Percentiles rank a stretch among this genome's conserved stretches.
phyloP scores from a whole-genome alignment of 495 filamentous ascomycete genomes.

The Aspergillus sclerotioniger region DNA sequence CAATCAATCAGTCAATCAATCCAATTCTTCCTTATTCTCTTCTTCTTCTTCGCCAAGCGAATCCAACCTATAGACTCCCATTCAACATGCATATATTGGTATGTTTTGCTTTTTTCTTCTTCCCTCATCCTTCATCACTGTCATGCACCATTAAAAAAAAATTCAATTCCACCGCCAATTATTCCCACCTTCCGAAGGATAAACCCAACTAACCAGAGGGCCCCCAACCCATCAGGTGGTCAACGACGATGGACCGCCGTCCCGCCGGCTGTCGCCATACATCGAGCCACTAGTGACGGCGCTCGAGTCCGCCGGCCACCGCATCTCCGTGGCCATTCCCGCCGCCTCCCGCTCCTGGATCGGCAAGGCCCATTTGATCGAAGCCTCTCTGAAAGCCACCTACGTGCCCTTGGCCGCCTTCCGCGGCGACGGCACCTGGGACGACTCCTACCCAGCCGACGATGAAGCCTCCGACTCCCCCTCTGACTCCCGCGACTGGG shows the following conservation, averaged over 20 bases:
- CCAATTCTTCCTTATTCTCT: neutral
- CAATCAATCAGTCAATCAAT: neutral
- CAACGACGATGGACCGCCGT: conserved; percentile 96
- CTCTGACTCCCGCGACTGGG: conserved; percentile 61
- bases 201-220: too few species aligned
- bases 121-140: conserved; percentile 1
- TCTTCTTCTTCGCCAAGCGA: conserved; percentile 13
- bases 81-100: conserved; percentile 49
- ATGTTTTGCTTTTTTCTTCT: conserved; percentile 25
- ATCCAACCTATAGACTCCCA: neutral
- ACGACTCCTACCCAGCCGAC: conserved; percentile 39
- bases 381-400: conserved; percentile 73
- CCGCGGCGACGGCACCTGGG: conserved; percentile 51
- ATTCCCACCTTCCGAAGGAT: neutral
- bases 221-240: conserved; percentile 54
- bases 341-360: conserved; percentile 95
- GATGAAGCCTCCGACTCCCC: conserved; percentile 19
- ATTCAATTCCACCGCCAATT: neutral
- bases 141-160: conserved; percentile 3
- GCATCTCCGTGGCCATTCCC: conserved; percentile 87
- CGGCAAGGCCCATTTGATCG: conserved; percentile 93
- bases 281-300: conserved; percentile 76
- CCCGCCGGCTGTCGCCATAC: conserved; percentile 82
- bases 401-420: conserved; percentile 72
- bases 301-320: conserved; percentile 75